A percentile compares a stretch with the other conserved stretches of the same genome.
Evolutionary conservation across 1,284 basidiomycete genomes (phyloP).

Genomic region (Meira miltonrushii): DNA sequence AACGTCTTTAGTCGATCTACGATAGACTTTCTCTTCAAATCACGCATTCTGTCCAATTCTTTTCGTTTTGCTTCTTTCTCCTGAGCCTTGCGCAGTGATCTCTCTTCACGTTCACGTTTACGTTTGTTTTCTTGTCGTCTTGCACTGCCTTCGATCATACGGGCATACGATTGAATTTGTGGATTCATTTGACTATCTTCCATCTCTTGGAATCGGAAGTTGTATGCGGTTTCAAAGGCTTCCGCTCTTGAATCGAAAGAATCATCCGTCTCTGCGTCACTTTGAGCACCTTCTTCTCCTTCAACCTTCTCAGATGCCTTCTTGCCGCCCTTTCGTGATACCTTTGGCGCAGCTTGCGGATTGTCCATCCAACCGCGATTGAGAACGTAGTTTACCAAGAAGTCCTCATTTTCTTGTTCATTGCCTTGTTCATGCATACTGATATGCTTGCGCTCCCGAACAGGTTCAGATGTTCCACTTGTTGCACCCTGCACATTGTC

Average conservation of each 20-base stretch:
- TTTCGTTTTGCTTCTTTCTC: slow-evolving; percentile 47
- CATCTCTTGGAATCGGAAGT: slow-evolving; percentile 50
- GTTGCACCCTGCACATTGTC: slow-evolving; percentile 4
- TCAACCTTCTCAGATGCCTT: slow-evolving; percentile 33
- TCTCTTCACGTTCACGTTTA: slow-evolving; percentile 44
- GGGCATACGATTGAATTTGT: slow-evolving; percentile 42
- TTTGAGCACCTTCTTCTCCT: slow-evolving; percentile 43
- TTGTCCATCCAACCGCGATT: slow-evolving; percentile 51
- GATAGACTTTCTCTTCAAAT: slow-evolving; percentile 44
- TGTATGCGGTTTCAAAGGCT: slow-evolving; percentile 50
- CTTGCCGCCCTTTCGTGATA: background rate
- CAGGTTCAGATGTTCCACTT: slow-evolving; percentile 42
- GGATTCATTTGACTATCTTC: slow-evolving; percentile 31
- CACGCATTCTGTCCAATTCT: slow-evolving; percentile 38
- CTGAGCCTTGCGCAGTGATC: slow-evolving; percentile 39
- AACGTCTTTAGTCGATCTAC: slow-evolving; percentile 44
- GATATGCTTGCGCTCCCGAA: slow-evolving; percentile 26
- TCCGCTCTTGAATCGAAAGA: slow-evolving; percentile 47
- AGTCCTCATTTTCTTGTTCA: slow-evolving; percentile 66
- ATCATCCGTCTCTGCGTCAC: slow-evolving; percentile 39
- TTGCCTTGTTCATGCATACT: slow-evolving; percentile 44
- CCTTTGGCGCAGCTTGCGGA: slow-evolving; percentile 19
- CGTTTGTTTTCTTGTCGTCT: slow-evolving; percentile 45
- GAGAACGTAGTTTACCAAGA: slow-evolving; percentile 66
- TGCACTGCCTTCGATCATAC: slow-evolving; percentile 36